Evolutionary conservation across 768 basidiomycete species (phyloP).

Genomic region (Tylopilus sp.): DNA sequence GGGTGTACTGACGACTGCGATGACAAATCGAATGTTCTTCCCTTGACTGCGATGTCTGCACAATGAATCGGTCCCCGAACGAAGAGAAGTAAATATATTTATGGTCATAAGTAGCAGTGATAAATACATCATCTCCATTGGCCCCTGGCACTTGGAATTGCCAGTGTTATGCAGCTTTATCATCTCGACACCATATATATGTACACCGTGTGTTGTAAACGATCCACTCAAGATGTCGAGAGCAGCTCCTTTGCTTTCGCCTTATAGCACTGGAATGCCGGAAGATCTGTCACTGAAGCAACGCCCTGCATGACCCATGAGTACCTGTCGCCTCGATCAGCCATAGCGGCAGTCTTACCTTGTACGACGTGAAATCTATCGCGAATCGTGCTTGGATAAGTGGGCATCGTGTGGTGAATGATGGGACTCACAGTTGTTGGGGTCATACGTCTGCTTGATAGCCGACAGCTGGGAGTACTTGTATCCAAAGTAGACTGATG

Average conservation of each 20-base stretch:
- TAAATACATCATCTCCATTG: too few relatives aligned
- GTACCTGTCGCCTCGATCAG: neutral
- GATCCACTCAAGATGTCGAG: too few relatives aligned
- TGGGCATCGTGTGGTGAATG: neutral
- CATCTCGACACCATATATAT: too few relatives aligned
- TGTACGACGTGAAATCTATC: constrained; percentile 16
- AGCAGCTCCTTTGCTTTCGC: constrained; percentile 2
- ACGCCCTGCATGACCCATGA: constrained; percentile 3
- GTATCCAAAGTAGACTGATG: constrained; percentile 14
- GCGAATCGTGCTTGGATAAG: too few relatives aligned
- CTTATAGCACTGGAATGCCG: constrained; percentile 2
- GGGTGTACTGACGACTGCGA: constrained; percentile 24
- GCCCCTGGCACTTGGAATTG: too few relatives aligned
- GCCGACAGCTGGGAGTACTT: constrained; percentile 16
- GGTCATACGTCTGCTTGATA: constrained; percentile 24
- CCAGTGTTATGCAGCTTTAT: too few relatives aligned
- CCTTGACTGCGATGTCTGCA: too few relatives aligned
- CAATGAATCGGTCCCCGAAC: too few relatives aligned
- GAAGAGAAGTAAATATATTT: too few relatives aligned
- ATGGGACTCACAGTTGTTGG: constrained; percentile 13
- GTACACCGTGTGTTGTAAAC: too few relatives aligned
- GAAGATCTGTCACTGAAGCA: neutral
- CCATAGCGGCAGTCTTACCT: constrained; percentile 6
- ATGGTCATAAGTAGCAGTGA: too few relatives aligned
- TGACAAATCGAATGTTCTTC: constrained; percentile 16